These are phyloP conservation scores for Metschnikowia rubicola DNA, from an alignment of 805 yeast species.

Conservation along the genomic window DNA sequence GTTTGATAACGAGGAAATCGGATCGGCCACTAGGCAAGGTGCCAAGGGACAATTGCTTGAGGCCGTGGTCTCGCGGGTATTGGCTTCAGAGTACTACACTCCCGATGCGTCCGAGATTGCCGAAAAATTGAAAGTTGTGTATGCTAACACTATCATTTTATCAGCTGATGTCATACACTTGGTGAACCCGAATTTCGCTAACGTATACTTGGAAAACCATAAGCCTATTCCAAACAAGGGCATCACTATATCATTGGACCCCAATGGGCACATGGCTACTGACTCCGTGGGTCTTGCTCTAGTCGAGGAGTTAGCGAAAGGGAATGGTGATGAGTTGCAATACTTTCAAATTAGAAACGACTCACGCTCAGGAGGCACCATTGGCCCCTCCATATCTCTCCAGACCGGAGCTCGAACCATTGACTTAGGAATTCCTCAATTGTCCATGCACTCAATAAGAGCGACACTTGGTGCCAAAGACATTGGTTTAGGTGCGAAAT, in stretches of 20 bases:
- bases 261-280: conserved; percentile 82
- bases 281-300: conserved; percentile 71
- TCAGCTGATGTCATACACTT: conserved; percentile 86
- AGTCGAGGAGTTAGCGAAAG: conserved; percentile 63
- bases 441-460: conserved; percentile 83
- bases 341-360: conserved; percentile 85
- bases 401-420: conserved; percentile 73
- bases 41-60: conserved; percentile 76
- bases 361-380: conserved; percentile 83
- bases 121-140: conserved; percentile 38
- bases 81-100: conserved; percentile 28
- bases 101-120: conserved; percentile 18
- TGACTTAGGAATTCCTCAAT: conserved; percentile 79
- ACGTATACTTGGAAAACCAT: conserved; percentile 72
- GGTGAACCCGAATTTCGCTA: conserved; percentile 70
- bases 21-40: conserved; percentile 77
- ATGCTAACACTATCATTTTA: conserved; percentile 73
- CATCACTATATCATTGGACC: conserved; percentile 64
- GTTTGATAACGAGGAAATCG: conserved; percentile 82
- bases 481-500: conserved; percentile 68
- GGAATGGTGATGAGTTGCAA: conserved; percentile 65
- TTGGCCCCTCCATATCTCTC: conserved; percentile 68
- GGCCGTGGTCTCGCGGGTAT: conserved; percentile 55
- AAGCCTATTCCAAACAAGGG: conserved; percentile 80
- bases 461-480: conserved; percentile 79